These are phyloP conservation scores for Cornus florida DNA, from an alignment of 148 eudicot species.

Conservation along the genomic window DNA sequence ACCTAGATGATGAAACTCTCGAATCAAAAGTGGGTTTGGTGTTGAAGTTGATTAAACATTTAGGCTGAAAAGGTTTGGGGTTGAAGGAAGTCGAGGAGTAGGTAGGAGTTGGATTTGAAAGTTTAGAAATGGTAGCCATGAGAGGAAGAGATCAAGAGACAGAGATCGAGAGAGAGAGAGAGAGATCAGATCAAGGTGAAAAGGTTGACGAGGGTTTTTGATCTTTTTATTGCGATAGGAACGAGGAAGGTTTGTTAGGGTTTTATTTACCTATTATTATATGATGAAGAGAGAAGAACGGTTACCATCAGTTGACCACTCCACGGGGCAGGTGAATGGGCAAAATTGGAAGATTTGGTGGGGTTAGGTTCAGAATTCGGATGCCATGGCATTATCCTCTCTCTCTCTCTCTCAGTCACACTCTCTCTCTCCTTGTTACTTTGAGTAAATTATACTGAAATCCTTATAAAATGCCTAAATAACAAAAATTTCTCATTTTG, in stretches of 20 bases:
- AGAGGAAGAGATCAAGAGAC: not conserved
- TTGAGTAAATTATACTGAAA: too few species aligned
- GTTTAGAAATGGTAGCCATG: conserved; percentile 43
- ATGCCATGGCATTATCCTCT: not conserved
- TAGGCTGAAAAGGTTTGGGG: conserved; percentile 16
- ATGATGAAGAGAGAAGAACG: not conserved
- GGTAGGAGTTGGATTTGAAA: conserved; percentile 21
- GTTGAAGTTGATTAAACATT: conserved; percentile 18
- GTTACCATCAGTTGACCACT: not conserved
- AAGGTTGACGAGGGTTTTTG: too few species aligned
- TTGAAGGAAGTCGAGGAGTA: conserved; percentile 14
- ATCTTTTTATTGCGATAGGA: not conserved
- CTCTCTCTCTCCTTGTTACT: too few species aligned
- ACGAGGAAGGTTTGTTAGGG: not conserved
- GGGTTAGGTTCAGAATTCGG: not conserved
- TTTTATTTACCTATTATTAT: not conserved
- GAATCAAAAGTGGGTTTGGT: conserved; percentile 2
- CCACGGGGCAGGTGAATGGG: conserved; percentile 1
- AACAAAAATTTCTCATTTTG: too few species aligned
- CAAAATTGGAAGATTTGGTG: not conserved
- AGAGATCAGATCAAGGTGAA: not conserved
- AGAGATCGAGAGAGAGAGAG: not conserved
- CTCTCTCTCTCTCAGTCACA: not conserved
- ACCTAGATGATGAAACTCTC: conserved; percentile 21
- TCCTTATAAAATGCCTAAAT: too few species aligned